Evolutionary conservation across 768 basidiomycete species (phyloP).

Genomic region (Infundibulicybe gibba): DNA sequence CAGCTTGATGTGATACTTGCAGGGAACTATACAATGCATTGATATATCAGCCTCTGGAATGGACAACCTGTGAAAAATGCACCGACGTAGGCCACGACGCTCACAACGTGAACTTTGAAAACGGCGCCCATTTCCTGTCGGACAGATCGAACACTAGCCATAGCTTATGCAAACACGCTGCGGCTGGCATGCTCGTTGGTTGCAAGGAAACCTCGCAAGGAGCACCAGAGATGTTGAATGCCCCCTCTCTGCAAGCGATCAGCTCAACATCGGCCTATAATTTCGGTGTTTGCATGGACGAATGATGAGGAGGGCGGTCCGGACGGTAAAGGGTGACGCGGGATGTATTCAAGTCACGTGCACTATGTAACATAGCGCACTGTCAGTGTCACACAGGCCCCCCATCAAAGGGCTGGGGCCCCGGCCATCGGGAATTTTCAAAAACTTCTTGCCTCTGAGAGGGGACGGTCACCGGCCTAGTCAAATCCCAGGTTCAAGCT

Average conservation of each 20-base stretch:
- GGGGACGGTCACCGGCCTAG: no score
- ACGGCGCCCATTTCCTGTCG: constrained; percentile 31
- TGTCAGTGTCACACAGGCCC: no score
- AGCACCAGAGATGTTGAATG: constrained; percentile 38
- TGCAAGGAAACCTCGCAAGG: constrained; percentile 31
- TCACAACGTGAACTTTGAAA: constrained; percentile 46
- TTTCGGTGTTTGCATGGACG: constrained; percentile 73
- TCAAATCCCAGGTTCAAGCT: no score
- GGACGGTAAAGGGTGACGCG: no score
- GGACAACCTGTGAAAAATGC: constrained; percentile 15
- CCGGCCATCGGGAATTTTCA: no score
- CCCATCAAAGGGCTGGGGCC: no score
- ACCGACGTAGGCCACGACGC: constrained; percentile 57
- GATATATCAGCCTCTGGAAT: neutral
- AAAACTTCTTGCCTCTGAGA: no score
- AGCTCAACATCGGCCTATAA: constrained; percentile 41
- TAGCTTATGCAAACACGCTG: constrained; percentile 35
- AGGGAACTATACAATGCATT: constrained; percentile 31
- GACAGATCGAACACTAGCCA: constrained; percentile 48
- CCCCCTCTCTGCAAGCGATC: constrained; percentile 25
- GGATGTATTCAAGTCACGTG: no score
- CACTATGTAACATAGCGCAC: no score
- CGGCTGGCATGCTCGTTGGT: constrained; percentile 27
- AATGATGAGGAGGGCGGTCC: no score
- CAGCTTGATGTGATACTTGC: constrained; percentile 37